Base-by-base conservation (phyloP, 179 eudicot species). In the Nepenthes alata region DNA sequence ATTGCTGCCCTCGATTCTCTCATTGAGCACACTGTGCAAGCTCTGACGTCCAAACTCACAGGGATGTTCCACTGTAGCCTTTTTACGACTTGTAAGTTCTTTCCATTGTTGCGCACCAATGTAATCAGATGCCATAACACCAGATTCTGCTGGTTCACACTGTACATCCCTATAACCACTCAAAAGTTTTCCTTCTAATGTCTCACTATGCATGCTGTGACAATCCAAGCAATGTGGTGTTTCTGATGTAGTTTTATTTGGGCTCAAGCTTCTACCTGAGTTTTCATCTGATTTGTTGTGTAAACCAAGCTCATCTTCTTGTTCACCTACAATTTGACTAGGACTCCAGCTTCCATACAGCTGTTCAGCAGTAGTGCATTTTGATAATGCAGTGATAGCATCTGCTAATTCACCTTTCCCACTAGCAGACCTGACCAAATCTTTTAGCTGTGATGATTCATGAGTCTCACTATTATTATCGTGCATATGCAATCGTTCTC, bases 131-230 rank as follows among this genome's bases (percentile, higher is more conserved):
- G 47, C 70, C 36, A 35, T 61, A 41, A 58, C 37, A 56, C 38
- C 13, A 12, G 55, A 45, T 62, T 55, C 73, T n/a, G 49, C 41
- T 37, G 57, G 9, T 56, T 56, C 61, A 49, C 50, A 68, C 48
- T 53, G 58, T 6, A 67, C 63, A 39, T 55, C 55, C 59, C 62
- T 67, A 39, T 36, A 3, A 11, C 51, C 48, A 11, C 41, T 45
- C 38, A 1, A 58, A 48, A 15, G 10, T 38, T 65, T 61, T 38
- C 45, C 8, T 41, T 39, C 62, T 45, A 37, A 25, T 48, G 55
- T 47, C 64, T 66, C 65, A 62, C 36, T 41, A 47, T 44, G 11
- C 11, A 45, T 34, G 57, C 59, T 52, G 55, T 41, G 64, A 37
- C 16, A 37, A 25, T 64, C 59, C 45, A 41, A 0, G 8, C 45